Percentiles rank a stretch among this genome's conserved stretches.
Evolutionary conservation across 2,329 filamentous ascomycete species (phyloP).

Genomic region (Chaetomiaceae sp.): DNA sequence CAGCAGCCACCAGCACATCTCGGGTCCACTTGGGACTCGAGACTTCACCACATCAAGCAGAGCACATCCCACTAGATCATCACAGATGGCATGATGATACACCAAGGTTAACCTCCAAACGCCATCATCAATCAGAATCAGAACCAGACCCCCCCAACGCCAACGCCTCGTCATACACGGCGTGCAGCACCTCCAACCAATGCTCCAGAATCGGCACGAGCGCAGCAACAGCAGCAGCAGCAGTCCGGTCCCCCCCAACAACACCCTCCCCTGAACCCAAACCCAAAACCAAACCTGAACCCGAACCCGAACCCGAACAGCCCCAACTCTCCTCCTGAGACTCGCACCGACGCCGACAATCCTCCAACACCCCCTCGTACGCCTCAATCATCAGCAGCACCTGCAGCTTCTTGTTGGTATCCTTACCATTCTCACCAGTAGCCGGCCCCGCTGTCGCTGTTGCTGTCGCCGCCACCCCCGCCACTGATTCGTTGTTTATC

Average conservation of each 20-base stretch:
- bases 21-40: no score
- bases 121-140: no score
- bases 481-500: no score
- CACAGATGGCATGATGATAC: no score
- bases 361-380: constrained; percentile 18
- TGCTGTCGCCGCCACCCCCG: no score
- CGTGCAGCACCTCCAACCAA: constrained; percentile 18
- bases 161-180: constrained; percentile 16
- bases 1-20: no score
- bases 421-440: no score
- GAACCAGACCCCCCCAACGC: constrained; percentile 19
- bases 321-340: background rate
- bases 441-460: no score
- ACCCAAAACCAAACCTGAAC: background rate
- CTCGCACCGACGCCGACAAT: background rate
- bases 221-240: no score
- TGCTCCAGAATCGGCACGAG: constrained; percentile 19
- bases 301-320: background rate
- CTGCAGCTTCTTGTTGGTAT: constrained; percentile 4
- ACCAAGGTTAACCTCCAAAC: no score
- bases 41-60: no score
- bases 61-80: no score
- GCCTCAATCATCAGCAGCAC: constrained; percentile 21
- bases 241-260: background rate
- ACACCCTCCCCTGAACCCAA: background rate